A percentile compares a stretch with the other conserved stretches of the same genome.
phyloP scores from a whole-genome alignment of 73 alveolate species.

The Halteria grandinella region DNA sequence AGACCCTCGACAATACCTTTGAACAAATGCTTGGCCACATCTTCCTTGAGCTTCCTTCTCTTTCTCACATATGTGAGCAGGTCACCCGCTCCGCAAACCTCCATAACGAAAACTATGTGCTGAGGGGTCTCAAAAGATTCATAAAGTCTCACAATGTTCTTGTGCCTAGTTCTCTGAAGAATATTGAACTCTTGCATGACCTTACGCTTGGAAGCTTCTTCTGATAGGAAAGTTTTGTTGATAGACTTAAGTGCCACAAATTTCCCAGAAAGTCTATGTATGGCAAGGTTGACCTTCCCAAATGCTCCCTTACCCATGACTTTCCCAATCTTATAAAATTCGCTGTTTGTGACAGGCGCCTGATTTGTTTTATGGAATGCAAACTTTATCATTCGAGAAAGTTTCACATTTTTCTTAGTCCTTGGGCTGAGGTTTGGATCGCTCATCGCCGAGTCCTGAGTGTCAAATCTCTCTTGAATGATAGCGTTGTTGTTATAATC shows the following conservation, averaged over 20 bases:
- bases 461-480: too few relatives aligned
- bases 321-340: constrained; percentile 55
- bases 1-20: constrained; percentile 48
- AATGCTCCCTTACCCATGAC: constrained; percentile 67
- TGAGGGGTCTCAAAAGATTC: constrained; percentile 51
- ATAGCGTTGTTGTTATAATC: too few relatives aligned
- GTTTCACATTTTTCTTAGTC: too few relatives aligned
- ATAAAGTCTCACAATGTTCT: constrained; percentile 32
- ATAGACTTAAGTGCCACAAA: constrained; percentile 65
- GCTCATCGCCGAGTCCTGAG: too few relatives aligned
- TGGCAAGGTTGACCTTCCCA: constrained; percentile 60
- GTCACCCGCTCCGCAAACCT: constrained; percentile 49
- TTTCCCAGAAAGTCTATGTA: constrained; percentile 52
- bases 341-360: too few relatives aligned
- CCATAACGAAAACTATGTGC: constrained; percentile 56
- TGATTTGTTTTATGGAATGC: too few relatives aligned
- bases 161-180: constrained; percentile 40
- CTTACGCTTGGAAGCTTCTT: constrained; percentile 46
- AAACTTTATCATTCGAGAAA: too few relatives aligned
- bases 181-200: constrained; percentile 51
- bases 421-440: too few relatives aligned
- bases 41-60: constrained; percentile 53
- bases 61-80: constrained; percentile 52
- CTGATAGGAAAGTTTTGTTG: constrained; percentile 42
- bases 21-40: constrained; percentile 53